These are phyloP conservation scores for Fusarium equiseti DNA, from an alignment of 2,329 filamentous ascomycete genomes.

Conservation along the genomic window DNA sequence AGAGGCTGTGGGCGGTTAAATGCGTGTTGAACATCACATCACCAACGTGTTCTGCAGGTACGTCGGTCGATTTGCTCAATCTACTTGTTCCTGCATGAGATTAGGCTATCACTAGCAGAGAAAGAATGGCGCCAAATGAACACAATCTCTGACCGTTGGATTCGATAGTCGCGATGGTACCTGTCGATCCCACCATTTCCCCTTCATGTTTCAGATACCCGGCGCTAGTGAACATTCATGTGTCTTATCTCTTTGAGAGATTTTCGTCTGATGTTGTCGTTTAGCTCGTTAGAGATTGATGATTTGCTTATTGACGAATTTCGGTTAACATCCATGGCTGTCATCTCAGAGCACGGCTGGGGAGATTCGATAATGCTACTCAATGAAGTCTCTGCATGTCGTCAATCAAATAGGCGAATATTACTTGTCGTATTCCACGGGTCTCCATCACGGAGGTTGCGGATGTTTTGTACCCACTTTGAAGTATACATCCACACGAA, in stretches of 20 bases:
- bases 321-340: not conserved
- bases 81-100: not conserved
- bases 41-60: not conserved
- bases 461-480: not conserved
- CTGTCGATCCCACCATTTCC: not conserved
- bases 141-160: not conserved
- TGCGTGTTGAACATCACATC: not conserved
- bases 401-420: not conserved
- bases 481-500: not conserved
- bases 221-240: conserved; percentile 16
- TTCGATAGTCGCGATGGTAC: not conserved
- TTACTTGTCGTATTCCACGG: not conserved
- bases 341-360: not conserved
- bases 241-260: not conserved
- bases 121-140: not conserved
- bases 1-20: conserved; percentile 12
- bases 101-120: not conserved
- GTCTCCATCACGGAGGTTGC: not conserved
- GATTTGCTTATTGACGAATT: not conserved
- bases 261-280: not conserved
- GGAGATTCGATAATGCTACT: not conserved
- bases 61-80: not conserved
- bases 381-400: not conserved
- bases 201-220: conserved; percentile 37
- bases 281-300: not conserved